Percentiles rank a stretch among this genome's conserved stretches.
These are phyloP conservation scores for Lactarius trivialis DNA, from an alignment of 768 basidiomycete species.

Conservation along the genomic window DNA sequence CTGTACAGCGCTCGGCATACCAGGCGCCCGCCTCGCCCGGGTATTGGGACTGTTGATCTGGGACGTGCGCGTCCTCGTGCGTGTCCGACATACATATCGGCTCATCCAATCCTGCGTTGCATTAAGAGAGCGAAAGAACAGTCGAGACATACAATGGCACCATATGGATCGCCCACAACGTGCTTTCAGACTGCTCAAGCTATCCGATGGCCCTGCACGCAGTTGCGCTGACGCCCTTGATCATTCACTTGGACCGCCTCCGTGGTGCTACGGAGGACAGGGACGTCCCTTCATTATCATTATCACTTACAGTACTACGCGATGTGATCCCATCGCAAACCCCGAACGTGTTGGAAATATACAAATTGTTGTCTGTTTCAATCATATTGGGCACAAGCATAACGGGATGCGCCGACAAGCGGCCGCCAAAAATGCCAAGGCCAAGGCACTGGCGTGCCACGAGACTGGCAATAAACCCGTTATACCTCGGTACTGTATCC, in stretches of 20 bases:
- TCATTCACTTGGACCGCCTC: background rate
- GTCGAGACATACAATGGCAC: background rate
- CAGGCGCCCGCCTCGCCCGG: background rate
- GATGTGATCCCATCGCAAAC: background rate
- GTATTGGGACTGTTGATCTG: background rate
- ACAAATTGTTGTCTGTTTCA: background rate
- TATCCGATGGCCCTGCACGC: background rate
- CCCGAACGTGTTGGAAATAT: background rate
- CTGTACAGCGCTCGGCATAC: background rate
- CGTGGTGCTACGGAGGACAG: background rate
- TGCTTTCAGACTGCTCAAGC: background rate
- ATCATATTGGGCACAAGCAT: background rate
- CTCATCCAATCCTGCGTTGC: background rate
- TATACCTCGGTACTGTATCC: background rate
- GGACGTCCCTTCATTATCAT: background rate
- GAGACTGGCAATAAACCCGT: background rate
- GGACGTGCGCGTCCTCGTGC: background rate
- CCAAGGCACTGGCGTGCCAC: background rate
- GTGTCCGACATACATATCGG: conserved; percentile 2
- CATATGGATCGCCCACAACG: background rate
- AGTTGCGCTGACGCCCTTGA: background rate
- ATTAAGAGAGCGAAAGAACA: background rate
- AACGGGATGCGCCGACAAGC: conserved; percentile 1
- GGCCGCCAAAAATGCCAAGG: conserved; percentile 1
- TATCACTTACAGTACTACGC: background rate